Evolutionary conservation across 1,284 basidiomycete species (phyloP), one percentile per base, ranked within the genome.

Genomic region (Rhodotorula mucilaginosa): DNA sequence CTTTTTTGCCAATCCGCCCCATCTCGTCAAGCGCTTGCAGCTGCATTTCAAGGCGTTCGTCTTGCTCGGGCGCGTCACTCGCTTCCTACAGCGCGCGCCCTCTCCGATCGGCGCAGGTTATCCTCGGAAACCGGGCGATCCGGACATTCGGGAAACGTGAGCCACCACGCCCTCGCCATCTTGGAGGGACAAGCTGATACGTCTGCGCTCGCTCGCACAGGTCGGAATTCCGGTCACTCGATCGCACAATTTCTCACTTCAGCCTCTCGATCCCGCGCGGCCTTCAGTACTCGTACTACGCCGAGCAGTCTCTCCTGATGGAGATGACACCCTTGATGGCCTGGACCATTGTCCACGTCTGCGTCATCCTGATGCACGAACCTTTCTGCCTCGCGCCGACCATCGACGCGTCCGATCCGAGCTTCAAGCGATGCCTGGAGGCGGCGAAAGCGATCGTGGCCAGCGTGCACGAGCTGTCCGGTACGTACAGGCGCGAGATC

Each of bases 321-420:
- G 66, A 71, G 52, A 60, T 39, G 46, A 44, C 57, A 19, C 49
- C 56, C 13, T 26, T 58, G 29, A 60, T 77, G 51, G 64, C 73
- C 26, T 52, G 56, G 15, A 61, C 70, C 16, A 51, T 78, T 23
- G 64, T 66, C 3, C 72, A 76, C 61, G 67, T 71, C n/a, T 48
- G 63, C n/a, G 67, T 60, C 21, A 78, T 78, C 54, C 58, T 78
- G 21, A 60, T 77, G 56, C 76, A 77, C 52, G 77, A 78, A 54
- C 76, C 75, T 19, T 68, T 63, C 48, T 68, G 67, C 39, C 26
- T 59, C 47, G 34, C 54, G 19, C 48, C 61, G 5, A n/a, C 21
- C 16, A 31, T 51, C 5, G 44, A 48, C 1, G 61, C n/a, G 13
- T 19, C 49, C 3, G 57, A 63, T 10, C 5, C 16, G 2, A 63